Base-by-base conservation (phyloP, 2,329 filamentous ascomycete species). In the Leptographium lundbergii region DNA sequence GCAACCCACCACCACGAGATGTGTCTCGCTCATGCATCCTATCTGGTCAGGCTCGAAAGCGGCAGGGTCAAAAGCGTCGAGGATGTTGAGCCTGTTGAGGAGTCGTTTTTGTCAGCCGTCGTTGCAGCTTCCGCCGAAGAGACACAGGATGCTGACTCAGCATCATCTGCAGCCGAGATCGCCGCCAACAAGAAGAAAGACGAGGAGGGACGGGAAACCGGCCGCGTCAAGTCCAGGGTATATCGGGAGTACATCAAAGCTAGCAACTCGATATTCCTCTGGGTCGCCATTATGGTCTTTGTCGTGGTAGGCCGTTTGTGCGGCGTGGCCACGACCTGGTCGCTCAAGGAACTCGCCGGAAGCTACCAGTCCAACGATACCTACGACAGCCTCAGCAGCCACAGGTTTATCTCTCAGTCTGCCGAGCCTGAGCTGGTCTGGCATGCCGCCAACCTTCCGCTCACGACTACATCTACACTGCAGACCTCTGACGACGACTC, bases 1-100 rank as follows among this genome's bases (percentile, higher is more conserved):
- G 84, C 86, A 54, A 84, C 84, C 0, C 81, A 84, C 66, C 70
- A 72, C 48, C 64, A 66, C 1, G 70, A 71, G 53, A 63, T 71
- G 59, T 69, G 69, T 42, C 57, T 68, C 24, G 66, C 67, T 0
- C 62, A 66, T 29, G 68, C 69, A 1, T 67, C 66, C 24, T 70
- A 67, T 24, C 59, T 69, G 14, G 66, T 72, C 13, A 61, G 63
- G 13, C 67, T 72, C 11, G 63, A 65, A 32, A 66, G 64, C 17
- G 69, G 69, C 19, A 57, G 63, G 6, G 62, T 71, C 3, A 60
- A 66, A 25, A 63, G 60, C 1, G 65, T 65, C 3, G 65, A 69
- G 57, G 29, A 36, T 5, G 36, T 69, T 1, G 63, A 66, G 11
- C n/a, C 7, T 27, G 54, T 11, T 7, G 48, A 39, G 29, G 56